phyloP scores from a whole-genome alignment of 176 grass and related monocot species.

The Carex kokanica region DNA sequence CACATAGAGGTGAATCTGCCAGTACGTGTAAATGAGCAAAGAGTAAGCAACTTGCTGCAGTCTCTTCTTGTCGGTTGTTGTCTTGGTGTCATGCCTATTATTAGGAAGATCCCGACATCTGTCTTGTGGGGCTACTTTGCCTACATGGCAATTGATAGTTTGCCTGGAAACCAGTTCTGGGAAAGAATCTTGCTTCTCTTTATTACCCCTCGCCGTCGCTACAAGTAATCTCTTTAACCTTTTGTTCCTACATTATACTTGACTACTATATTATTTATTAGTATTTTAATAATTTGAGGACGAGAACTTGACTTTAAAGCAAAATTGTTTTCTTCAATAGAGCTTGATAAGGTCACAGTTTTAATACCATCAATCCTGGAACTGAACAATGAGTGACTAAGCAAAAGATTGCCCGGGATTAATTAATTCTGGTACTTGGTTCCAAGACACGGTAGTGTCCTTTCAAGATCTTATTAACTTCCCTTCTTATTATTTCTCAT shows the following conservation, averaged over 20 bases:
- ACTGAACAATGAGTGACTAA: not conserved
- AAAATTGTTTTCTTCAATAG: not conserved
- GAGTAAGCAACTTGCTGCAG: slow-evolving; percentile 81
- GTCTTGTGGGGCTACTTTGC: slow-evolving; percentile 98
- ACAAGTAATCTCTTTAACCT: slow-evolving; percentile 52
- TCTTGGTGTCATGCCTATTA: slow-evolving; percentile 75
- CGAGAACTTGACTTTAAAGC: not conserved
- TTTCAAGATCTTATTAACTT: not conserved
- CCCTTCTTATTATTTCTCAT: not conserved
- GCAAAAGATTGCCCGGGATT: not conserved
- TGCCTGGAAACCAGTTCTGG: slow-evolving; percentile 97
- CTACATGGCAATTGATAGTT: slow-evolving; percentile 89
- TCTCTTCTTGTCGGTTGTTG: slow-evolving; percentile 68
- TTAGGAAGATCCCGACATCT: slow-evolving; percentile 73
- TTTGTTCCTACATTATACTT: not conserved
- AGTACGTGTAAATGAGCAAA: slow-evolving; percentile 89
- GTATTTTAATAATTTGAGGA: not conserved
- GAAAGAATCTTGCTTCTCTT: slow-evolving; percentile 77
- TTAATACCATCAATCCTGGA: not conserved
- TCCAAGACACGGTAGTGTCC: not conserved
- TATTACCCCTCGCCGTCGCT: slow-evolving; percentile 52
- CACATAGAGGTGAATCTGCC: slow-evolving; percentile 80
- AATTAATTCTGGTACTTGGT: not conserved
- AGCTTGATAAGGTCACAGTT: not conserved
- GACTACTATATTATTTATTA: not conserved